These are phyloP conservation scores for Sicyos baderoa DNA, from an alignment of 306 rosid genomes.

Conservation along the genomic window DNA sequence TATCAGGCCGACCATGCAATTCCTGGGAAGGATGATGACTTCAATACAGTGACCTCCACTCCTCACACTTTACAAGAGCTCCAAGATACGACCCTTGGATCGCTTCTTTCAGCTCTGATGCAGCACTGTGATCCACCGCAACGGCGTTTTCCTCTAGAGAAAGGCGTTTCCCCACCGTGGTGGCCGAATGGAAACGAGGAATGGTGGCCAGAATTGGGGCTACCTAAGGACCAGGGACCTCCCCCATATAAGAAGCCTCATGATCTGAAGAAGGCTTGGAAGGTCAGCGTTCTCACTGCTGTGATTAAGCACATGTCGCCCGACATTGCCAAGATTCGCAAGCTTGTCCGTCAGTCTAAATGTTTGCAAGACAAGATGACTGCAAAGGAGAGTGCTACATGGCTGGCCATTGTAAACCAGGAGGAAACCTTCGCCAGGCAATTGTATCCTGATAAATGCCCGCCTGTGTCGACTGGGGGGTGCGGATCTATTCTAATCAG, in stretches of 20 bases:
- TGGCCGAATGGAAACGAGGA: slow-evolving; percentile 60
- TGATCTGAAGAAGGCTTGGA: slow-evolving; percentile 69
- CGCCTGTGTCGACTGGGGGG: slow-evolving; percentile 24
- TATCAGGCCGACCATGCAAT: slow-evolving; percentile 38
- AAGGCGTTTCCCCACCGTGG: slow-evolving; percentile 67
- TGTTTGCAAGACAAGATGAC: slow-evolving; percentile 61
- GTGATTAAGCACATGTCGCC: slow-evolving; percentile 66
- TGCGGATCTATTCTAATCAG: slow-evolving; percentile 28
- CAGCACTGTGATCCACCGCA: slow-evolving; percentile 71
- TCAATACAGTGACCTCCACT: slow-evolving; percentile 27
- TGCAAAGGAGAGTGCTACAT: slow-evolving; percentile 57
- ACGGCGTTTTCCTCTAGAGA: slow-evolving; percentile 52
- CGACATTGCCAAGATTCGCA: slow-evolving; percentile 40
- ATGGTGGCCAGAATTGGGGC: slow-evolving; percentile 51
- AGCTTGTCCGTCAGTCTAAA: slow-evolving; percentile 45
- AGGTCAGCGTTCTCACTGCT: slow-evolving; percentile 48
- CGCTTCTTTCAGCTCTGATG: slow-evolving; percentile 50
- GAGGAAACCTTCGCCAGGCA: slow-evolving; percentile 45
- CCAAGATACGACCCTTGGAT: slow-evolving; percentile 52
- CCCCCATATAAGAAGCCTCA: slow-evolving; percentile 80
- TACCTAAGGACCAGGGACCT: slow-evolving; percentile 33
- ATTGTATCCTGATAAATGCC: slow-evolving; percentile 39
- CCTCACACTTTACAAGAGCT: slow-evolving; percentile 40
- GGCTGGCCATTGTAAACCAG: slow-evolving; percentile 46
- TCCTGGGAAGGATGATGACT: slow-evolving; percentile 30